phyloP scores from a whole-genome alignment of 2,329 filamentous ascomycete genomes.

The Cladophialophora bantiana region DNA sequence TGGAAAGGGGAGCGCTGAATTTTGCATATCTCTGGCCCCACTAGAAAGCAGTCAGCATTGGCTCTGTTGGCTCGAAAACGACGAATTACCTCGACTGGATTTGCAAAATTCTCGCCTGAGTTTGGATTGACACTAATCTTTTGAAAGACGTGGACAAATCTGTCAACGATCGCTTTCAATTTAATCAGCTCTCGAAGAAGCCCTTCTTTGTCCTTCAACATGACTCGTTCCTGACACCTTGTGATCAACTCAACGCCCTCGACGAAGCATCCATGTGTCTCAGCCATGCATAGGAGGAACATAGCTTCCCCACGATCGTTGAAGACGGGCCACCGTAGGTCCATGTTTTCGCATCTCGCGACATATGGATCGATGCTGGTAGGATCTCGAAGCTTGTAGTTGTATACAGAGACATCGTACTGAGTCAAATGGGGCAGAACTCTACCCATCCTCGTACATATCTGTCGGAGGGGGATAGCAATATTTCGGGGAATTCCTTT shows the following conservation, averaged over 20 bases:
- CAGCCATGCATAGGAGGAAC: slow-evolving; percentile 33
- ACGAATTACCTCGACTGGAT: slow-evolving; percentile 28
- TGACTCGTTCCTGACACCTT: slow-evolving; percentile 29
- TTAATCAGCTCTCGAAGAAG: slow-evolving; percentile 29
- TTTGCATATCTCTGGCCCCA: slow-evolving; percentile 34
- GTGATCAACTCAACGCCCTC: slow-evolving; percentile 31
- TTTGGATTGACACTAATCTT: slow-evolving; percentile 33
- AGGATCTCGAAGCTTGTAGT: slow-evolving; percentile 32
- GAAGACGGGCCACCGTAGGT: slow-evolving; percentile 31
- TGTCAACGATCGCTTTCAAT: slow-evolving; percentile 28
- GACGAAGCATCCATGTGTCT: slow-evolving; percentile 31
- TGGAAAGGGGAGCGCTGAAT: slow-evolving; percentile 30
- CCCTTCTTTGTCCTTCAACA: slow-evolving; percentile 31
- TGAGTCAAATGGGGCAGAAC: slow-evolving; percentile 29
- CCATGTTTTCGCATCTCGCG: slow-evolving; percentile 32
- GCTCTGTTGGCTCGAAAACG: neutral
- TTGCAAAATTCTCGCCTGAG: slow-evolving; percentile 32
- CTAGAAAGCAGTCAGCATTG: slow-evolving; percentile 12
- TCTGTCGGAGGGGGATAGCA: slow-evolving; percentile 29
- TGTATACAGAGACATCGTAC: slow-evolving; percentile 33
- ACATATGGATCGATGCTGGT: slow-evolving; percentile 33
- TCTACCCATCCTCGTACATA: slow-evolving; percentile 29
- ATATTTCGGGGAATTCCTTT: slow-evolving; percentile 30
- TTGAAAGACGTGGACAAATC: slow-evolving; percentile 30
- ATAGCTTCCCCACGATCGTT: slow-evolving; percentile 32